A percentile compares a stretch with the other conserved stretches of the same genome.
These are phyloP conservation scores for Diaporthe aspalathi DNA, from an alignment of 2,329 filamentous ascomycete genomes.

Conservation along the genomic window DNA sequence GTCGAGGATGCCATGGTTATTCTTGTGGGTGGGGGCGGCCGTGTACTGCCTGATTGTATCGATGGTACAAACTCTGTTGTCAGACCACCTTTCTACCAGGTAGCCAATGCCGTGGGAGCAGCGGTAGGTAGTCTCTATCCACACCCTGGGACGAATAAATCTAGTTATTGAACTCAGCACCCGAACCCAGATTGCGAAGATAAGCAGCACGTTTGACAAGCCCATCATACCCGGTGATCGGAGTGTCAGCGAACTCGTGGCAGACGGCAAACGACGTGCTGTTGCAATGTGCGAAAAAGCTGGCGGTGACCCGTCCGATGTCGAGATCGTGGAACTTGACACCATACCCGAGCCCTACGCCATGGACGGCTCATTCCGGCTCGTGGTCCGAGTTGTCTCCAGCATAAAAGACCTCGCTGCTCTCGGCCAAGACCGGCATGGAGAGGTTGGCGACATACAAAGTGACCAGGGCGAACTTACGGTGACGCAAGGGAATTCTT, in stretches of 20 bases:
- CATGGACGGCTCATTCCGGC: slow-evolving; percentile 12
- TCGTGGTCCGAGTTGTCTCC: not conserved
- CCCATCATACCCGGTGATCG: slow-evolving; percentile 3
- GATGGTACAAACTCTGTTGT: not conserved
- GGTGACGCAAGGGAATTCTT: fast-evolving
- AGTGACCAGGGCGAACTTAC: too few relatives aligned
- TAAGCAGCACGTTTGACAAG: slow-evolving; percentile 4
- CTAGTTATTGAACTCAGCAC: fast-evolving
- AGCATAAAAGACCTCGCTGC: not conserved
- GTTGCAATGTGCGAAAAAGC: slow-evolving; percentile 1
- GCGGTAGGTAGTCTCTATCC: not conserved
- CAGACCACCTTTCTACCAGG: slow-evolving; percentile 13
- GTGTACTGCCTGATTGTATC: not conserved
- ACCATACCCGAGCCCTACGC: slow-evolving; percentile 14
- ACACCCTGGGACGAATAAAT: fast-evolving
- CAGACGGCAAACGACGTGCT: not conserved
- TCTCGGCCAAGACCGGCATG: not conserved
- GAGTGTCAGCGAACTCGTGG: not conserved
- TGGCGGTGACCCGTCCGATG: not conserved
- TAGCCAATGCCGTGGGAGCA: slow-evolving; percentile 11
- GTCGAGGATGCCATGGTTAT: slow-evolving; percentile 5
- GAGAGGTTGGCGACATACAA: not conserved
- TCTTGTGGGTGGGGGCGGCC: slow-evolving; percentile 4
- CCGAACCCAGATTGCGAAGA: not conserved
- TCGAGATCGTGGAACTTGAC: slow-evolving; percentile 13